Conservation (phyloP, 257 asterid genomes). For the Solanum clarkiae region DNA sequence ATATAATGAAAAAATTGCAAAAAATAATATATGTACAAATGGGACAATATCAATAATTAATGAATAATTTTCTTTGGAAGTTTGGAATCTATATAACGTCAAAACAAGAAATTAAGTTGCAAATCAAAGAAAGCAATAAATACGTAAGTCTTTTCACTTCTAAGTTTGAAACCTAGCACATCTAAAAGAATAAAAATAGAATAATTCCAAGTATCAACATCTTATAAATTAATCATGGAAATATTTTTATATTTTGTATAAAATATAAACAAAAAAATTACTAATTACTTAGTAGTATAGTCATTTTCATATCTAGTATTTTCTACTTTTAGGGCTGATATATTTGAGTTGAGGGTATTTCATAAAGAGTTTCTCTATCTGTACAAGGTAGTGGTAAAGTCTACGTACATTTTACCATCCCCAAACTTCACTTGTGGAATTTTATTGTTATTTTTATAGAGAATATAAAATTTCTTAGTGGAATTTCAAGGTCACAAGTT, state of each 20-base stretch:
- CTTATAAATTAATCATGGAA: not conserved
- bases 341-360: too few relatives aligned
- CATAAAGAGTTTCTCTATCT: too few relatives aligned
- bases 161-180: not conserved
- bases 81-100: not conserved
- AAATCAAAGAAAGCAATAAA: not conserved
- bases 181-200: not conserved
- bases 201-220: not conserved
- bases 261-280: too few relatives aligned
- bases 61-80: not conserved
- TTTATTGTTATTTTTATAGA: not conserved
- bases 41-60: not conserved
- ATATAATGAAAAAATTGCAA: not conserved
- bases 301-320: too few relatives aligned
- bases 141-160: not conserved
- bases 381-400: too few relatives aligned
- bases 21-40: not conserved
- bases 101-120: not conserved
- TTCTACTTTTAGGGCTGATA: too few relatives aligned
- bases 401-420: too few relatives aligned
- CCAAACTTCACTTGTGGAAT: too few relatives aligned
- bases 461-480: too few relatives aligned
- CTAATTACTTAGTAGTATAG: too few relatives aligned
- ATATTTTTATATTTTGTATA: too few relatives aligned
- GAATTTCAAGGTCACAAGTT: fast-evolving